phyloP scores from a whole-genome alignment of 225 moss, liverwort and hornwort species.

The Marchantia paleacea region DNA sequence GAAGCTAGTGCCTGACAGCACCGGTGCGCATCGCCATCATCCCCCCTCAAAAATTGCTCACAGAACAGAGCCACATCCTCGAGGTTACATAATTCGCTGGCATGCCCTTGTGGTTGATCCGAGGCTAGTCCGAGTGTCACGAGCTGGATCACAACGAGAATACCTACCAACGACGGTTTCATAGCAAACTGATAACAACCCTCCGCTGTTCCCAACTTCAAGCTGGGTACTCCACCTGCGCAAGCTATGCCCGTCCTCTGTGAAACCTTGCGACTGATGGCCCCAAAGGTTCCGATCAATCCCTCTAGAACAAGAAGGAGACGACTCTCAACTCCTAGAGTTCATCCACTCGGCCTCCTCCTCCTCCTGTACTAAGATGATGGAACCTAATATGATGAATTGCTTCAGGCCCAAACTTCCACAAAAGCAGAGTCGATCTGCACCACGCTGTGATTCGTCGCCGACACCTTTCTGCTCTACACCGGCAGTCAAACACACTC shows the following conservation, averaged over 20 bases:
- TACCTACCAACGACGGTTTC: slow-evolving; percentile 25
- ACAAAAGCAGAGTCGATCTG: neutral
- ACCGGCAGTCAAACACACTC: neutral
- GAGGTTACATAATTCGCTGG: slow-evolving; percentile 21
- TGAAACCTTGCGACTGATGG: neutral
- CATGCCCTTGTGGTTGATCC: slow-evolving; percentile 15
- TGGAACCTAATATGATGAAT: neutral
- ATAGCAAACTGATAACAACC: slow-evolving; percentile 19
- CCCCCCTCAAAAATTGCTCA: slow-evolving; percentile 6
- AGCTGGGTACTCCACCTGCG: neutral
- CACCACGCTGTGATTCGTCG: neutral
- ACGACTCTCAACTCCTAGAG: slow-evolving; percentile 1
- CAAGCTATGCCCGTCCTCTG: slow-evolving; percentile 1
- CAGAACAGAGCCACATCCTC: slow-evolving; percentile 23
- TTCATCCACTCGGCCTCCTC: neutral
- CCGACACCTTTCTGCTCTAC: neutral
- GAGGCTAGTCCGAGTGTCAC: slow-evolving; percentile 15
- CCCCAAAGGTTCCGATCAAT: neutral
- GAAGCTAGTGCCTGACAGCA: slow-evolving; percentile 30
- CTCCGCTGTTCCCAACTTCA: slow-evolving; percentile 15
- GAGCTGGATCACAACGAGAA: slow-evolving; percentile 28
- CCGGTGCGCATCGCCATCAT: slow-evolving; percentile 16
- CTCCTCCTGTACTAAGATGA: neutral
- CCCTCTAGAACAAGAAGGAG: neutral
- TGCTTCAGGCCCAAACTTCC: neutral